Base-by-base conservation (phyloP, 805 yeast species). In the Monosporozyma servazzii region DNA sequence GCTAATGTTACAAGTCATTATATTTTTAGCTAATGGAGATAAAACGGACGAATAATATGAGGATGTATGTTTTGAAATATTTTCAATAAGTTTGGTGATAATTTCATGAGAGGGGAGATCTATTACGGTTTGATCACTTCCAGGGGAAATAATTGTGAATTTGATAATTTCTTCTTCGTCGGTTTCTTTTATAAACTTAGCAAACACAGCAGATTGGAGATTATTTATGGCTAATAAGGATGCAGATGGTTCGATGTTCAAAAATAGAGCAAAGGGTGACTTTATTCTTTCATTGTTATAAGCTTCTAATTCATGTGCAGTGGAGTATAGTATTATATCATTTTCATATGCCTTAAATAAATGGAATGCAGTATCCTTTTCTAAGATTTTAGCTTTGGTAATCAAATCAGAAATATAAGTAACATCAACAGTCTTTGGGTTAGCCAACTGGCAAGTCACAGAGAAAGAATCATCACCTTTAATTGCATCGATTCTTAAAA, bases 321-420 rank as follows among this genome's bases (percentile, higher is more conserved):
- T 79, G 11, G 81, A 80, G 62, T 78, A 86, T 0, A 83, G 59
- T 36, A 74, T 60, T 53, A 72, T 52, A 37, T 72, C 73, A 50
- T 66, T 66, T 27, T 66, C 65, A 10, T 60, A 55, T 3, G 79
- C 71, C 56, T 77, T 80, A 73, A 91, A 91, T 31, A 91, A 69
- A 69, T 90, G 96, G 68, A 90, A 88, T 3, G 96, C 90, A 47
- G 88, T 85, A 1, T 82, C 77, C 61, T 91, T 90, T 62, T 81
- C 80, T 51, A 89, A 70, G 36, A 91, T 79, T 57, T 80, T 83
- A 0, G 96, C 87, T 64, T 88, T 89, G 53, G 62, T 60, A 6
- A 61, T 57, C 44, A 67, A 54, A 18, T 63, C 67, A 3, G 79
- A 72, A 50, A 90, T 72, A 20, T 88, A 77, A 54, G 79, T 80